Base-by-base conservation (phyloP, 805 yeast genomes). In the Lachancea kluyveri region DNA sequence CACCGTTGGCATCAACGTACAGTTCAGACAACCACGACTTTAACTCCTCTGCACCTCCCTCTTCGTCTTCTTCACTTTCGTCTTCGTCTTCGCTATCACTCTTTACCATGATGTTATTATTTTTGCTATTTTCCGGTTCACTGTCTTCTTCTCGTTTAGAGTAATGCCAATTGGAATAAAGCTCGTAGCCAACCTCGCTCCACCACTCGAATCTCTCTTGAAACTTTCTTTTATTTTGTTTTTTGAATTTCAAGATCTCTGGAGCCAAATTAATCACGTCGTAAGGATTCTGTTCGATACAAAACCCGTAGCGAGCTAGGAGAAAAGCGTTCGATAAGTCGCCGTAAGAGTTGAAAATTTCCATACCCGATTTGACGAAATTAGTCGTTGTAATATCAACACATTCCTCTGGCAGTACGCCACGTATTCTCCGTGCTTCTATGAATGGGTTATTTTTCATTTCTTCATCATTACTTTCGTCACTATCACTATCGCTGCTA, bases 341-440 rank as follows among this genome's bases (percentile, higher is more conserved):
- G 0, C 96, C 96, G 46, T 87, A 88, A 0, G 92, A 77, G 57
- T 85, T 87, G 63, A 77, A 83, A 9, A 90, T 48, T 48, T 90
- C 96, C 8, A 63, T 53, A 6, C 74, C 73, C 20, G 58, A 50
- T 1, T 46, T 30, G 1, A 83, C 72, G 2, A 57, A 49, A 9
- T 50, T 52, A 12, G 65, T 61, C 2, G 79, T 47, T 0, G 72
- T 65, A 9, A 87, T 74, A 45, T 86, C 95, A 45, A 94, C 84
- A 41, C 87, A 78, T 36, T 73, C 72, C 31, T 67, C 69, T 2
- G 71, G 62, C 4, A 51, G 39, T 3, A 67, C 56, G 1, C 46
- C 55, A 17, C 50, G n/a, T n/a, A n/a, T n/a, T n/a, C n/a, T n/a
- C n/a, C n/a, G n/a, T n/a, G n/a, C n/a, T n/a, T n/a, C n/a, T n/a